phyloP scores from a whole-genome alignment of 192 early-diverging fungal species.

The Dissophora ornata region DNA sequence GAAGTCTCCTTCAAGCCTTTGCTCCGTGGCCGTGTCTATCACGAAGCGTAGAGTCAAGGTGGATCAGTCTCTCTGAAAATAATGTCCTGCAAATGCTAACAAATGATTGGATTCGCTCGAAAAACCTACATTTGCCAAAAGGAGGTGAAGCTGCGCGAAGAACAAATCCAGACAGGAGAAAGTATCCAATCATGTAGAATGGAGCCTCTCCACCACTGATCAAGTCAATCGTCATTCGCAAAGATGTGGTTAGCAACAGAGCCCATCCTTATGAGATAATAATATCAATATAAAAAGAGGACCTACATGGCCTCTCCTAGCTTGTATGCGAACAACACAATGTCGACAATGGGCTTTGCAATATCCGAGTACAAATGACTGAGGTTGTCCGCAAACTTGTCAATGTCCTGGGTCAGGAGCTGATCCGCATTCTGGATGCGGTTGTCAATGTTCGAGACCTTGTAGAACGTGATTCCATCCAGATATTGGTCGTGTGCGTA shows the following conservation, averaged over 20 bases:
- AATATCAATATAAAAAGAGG: no score
- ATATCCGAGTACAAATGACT: conserved; percentile 81
- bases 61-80: background rate
- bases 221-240: no score
- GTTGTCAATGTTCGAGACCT: conserved; percentile 84
- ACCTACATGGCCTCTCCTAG: conserved; percentile 72
- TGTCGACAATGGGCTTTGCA: conserved; percentile 79
- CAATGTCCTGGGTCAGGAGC: conserved; percentile 76
- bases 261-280: no score
- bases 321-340: conserved; percentile 81
- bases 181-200: conserved; percentile 70
- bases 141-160: conserved; percentile 81
- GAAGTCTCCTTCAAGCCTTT: conserved; percentile 84
- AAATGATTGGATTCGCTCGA: background rate
- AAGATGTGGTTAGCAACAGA: no score
- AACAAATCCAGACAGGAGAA: conserved; percentile 69
- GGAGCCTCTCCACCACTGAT: conserved; percentile 63
- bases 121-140: conserved; percentile 75
- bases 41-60: background rate
- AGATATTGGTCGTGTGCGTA: conserved; percentile 77
- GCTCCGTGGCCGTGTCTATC: conserved; percentile 78
- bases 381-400: conserved; percentile 75
- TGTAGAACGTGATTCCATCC: conserved; percentile 83
- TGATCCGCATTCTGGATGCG: conserved; percentile 82
- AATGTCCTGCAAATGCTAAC: background rate